Percentiles rank a stretch among this genome's conserved stretches.
These are phyloP conservation scores for Auricularia cornea DNA, from an alignment of 768 basidiomycete genomes.

Conservation along the genomic window DNA sequence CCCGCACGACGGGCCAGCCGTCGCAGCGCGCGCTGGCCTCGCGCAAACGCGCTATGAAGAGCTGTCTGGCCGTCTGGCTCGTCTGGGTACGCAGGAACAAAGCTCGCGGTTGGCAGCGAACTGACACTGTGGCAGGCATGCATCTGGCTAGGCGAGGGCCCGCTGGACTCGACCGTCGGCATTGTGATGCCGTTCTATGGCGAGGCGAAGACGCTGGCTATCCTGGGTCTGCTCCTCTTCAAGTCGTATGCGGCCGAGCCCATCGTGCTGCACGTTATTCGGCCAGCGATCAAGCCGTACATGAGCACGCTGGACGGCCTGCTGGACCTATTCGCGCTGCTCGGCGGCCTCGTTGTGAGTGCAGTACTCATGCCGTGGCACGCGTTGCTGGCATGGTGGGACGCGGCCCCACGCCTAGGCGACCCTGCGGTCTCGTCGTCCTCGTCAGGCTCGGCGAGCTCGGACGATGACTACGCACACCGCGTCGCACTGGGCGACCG, in stretches of 20 bases:
- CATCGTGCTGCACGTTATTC: slow-evolving; percentile 69
- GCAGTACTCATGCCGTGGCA: not conserved
- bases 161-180: slow-evolving; percentile 53
- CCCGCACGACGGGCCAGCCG: slow-evolving; percentile 12
- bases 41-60: slow-evolving; percentile 80
- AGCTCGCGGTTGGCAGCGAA: slow-evolving; percentile 4
- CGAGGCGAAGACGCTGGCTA: slow-evolving; percentile 65
- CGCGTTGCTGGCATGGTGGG: not conserved
- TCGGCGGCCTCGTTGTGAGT: not conserved
- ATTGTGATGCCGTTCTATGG: slow-evolving; percentile 78
- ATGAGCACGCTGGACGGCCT: slow-evolving; percentile 53
- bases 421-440: not conserved
- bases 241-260: slow-evolving; percentile 80
- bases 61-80: slow-evolving; percentile 74
- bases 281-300: slow-evolving; percentile 73
- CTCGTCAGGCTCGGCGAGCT: not conserved
- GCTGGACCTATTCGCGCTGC: slow-evolving; percentile 39
- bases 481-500: not conserved
- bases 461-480: not conserved
- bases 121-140: slow-evolving; percentile 9
- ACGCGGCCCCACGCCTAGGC: not conserved
- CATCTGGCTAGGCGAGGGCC: slow-evolving; percentile 70
- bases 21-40: slow-evolving; percentile 62
- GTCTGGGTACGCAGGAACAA: slow-evolving; percentile 55
- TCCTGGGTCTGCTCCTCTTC: slow-evolving; percentile 68